phyloP scores from a whole-genome alignment of 2,329 filamentous ascomycete genomes.

The Penicillium brevicompactum region DNA sequence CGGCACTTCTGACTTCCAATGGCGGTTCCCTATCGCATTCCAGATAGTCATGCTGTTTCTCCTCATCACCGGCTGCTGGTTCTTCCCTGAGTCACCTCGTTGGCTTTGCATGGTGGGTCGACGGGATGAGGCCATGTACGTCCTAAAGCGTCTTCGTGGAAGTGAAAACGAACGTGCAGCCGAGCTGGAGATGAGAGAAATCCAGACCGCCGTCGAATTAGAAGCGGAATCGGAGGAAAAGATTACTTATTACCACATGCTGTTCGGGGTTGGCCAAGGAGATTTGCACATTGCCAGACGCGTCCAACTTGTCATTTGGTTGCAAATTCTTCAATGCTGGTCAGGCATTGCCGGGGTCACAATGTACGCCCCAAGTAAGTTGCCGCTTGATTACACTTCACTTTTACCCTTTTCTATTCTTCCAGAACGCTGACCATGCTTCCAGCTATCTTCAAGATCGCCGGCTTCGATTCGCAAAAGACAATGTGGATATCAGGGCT shows the following conservation, averaged over 20 bases:
- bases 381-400: constrained; percentile 1
- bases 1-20: constrained; percentile 58
- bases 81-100: constrained; percentile 64
- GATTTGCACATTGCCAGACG: constrained; percentile 64
- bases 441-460: constrained; percentile 61
- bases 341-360: constrained; percentile 67
- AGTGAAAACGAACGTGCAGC: constrained; percentile 54
- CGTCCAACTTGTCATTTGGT: constrained; percentile 67
- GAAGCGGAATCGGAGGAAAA: constrained; percentile 54
- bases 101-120: constrained; percentile 62
- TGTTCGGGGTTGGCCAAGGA: constrained; percentile 63
- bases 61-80: constrained; percentile 57
- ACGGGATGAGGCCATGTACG: constrained; percentile 64
- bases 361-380: constrained; percentile 45
- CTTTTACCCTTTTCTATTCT: too few species aligned
- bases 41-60: constrained; percentile 54
- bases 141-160: constrained; percentile 63
- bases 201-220: constrained; percentile 60
- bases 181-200: constrained; percentile 65
- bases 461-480: constrained; percentile 60
- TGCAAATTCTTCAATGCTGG: constrained; percentile 69
- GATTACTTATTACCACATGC: constrained; percentile 63
- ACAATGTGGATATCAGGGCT: constrained; percentile 61
- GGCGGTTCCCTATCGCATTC: constrained; percentile 68
- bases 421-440: neutral